Base-by-base conservation (phyloP, 441 rosid genomes). In the Erodium trifolium region DNA sequence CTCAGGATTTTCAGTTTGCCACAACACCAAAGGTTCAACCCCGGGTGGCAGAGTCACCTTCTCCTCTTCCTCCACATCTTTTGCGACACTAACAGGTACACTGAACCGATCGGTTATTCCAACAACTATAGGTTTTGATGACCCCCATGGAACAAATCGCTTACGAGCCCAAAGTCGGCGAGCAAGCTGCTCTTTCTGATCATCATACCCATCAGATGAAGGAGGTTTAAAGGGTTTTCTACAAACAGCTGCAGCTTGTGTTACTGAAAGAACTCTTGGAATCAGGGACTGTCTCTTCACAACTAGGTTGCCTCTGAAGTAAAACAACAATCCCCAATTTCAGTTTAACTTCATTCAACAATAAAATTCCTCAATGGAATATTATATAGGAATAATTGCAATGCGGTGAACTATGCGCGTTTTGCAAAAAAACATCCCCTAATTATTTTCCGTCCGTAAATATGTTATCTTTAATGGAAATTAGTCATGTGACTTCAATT, bases 201-300 rank as follows among this genome's bases (percentile, higher is more conserved):
- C 78, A 62, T 71, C 76, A 53, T 94, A 87, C 51, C 96, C 96
- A 71, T 73, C 76, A 17, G 86, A 74, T 75, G 81, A 88, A 39
- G 96, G 98, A 39, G 96, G 98, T 70, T 92, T 94, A 82, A 94
- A 94, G 29, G 99, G 97, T 72, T 90, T 92, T 83, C 98, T 81
- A 78, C 99, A 92, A 78, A 82, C 88, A 0, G 91, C 90, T 55
- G 97, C 97, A 43, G 92, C 98, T 80, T 88, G 90, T 27, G 93
- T 75, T 17, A 92, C 96, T 0, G 96, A 88, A 77, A 90, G 91
- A 67, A 90, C 88, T 71, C 96, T 81, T 16, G 98, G 99, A 67
- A 94, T 86, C 67, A 88, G 81, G 17, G 98, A 78, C 76, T 90
- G 97, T 77, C 98, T 87, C 78, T 65, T 78, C 64, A 94, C 94